Evolutionary conservation across 208 protist species (phyloP), one percentile per base, ranked within the genome.

Genomic region (Novymonas esmeraldas): DNA sequence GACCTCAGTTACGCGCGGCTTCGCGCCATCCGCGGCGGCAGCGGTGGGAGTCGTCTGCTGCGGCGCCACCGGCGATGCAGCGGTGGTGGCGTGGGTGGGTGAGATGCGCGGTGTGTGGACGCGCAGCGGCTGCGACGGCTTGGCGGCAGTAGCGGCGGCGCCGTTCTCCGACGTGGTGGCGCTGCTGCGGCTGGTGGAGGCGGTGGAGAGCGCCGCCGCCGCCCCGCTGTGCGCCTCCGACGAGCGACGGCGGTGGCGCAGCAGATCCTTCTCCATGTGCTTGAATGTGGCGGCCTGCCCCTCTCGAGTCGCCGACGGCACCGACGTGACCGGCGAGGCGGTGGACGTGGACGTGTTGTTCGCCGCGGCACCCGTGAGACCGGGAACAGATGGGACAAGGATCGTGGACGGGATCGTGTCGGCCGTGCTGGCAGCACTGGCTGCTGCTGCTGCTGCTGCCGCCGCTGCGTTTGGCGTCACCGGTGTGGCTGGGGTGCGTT

Each of bases 41-140:
- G 50, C 49, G 14, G 60, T 60, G 38, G 24, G 16, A 13, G 39
- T 22, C 5, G 10, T 4, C 50, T 50, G 24, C 45, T 22, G 22
- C n/a, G 39, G 45, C 38, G 16, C 3, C 18, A 20, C 29, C 20
- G 24, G 4, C 20, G 28, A 6, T 39, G 58, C n/a, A 36, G n/a
- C 41, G 38, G 28, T 39, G 18, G 57, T 28, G 44, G n/a, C n/a
- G 7, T 73, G 67, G 38, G 50, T 4, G 49, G 67, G 48, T 2
- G 58, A 59, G 26, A 58, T 20, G 38, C 31, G 66, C 6, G 66
- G 66, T 34, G 66, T 72, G 38, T 58, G 54, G 39, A 33, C 39
- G n/a, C 67, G 67, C 31, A 60, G 38, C 3, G 57, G n/a, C 34
- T 64, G 38, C 38, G 57, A 34, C 11, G 55, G 22, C 34, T 42